Percentiles rank a stretch among this genome's conserved stretches.
Conservation (phyloP, 208 protist species). For the Porcisia deanei region DNA sequence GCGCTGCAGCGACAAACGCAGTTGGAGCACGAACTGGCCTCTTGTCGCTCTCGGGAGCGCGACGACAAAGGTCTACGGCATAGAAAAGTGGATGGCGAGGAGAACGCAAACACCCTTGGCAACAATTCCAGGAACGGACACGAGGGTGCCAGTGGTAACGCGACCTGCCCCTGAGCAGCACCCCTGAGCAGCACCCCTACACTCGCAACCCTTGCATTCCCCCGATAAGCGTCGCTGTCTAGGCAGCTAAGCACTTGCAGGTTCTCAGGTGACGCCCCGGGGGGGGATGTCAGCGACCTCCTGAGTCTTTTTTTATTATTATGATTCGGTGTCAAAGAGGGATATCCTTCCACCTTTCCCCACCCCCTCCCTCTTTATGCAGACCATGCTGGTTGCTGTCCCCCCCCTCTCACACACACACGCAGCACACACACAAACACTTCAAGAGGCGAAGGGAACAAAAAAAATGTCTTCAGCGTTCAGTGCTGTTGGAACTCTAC, state of each 20-base stretch:
- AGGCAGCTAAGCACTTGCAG: not conserved
- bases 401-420: no score
- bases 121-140: not conserved
- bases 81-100: not conserved
- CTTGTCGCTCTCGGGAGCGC: not conserved
- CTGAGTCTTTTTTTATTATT: no score
- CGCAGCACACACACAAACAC: no score
- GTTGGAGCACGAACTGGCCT: slow-evolving; percentile 15
- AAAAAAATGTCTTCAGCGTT: not conserved
- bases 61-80: not conserved
- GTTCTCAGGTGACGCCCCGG: not conserved
- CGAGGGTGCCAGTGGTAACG: not conserved
- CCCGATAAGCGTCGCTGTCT: not conserved
- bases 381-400: no score
- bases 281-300: no score
- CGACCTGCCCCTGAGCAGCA: not conserved
- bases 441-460: not conserved
- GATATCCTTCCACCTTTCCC: no score
- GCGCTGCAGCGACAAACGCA: slow-evolving; percentile 15
- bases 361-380: no score
- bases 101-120: not conserved
- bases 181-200: not conserved
- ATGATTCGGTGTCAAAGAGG: no score
- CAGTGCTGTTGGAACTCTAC: not conserved
- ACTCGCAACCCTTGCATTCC: not conserved